Evolutionary conservation across 495 filamentous ascomycete genomes (phyloP), one percentile per base, ranked within the genome.

Genomic region (Polyplosphaeria fusca): DNA sequence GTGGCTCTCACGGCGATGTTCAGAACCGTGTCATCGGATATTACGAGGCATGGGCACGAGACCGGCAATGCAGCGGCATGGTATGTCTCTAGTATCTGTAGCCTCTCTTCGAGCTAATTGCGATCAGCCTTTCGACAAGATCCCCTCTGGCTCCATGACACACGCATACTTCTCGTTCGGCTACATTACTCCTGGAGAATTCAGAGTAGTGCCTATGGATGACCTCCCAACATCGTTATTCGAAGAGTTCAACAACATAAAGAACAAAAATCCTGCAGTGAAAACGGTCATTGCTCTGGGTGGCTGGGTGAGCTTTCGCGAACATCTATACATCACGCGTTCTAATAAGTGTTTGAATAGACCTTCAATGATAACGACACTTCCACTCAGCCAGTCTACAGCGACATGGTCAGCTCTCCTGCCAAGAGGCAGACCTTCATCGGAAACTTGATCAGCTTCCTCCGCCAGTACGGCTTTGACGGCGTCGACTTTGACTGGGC

Each of bases 401-500:
- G 5, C 4, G 26, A 42, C 20, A 4, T 57, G 27, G 46, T 52
- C 13, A 35, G 14, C 4, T 35, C 54, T 4, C 4, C 4, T 19
- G 57, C 13, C 0, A 73, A 70, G 5, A 69, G 74, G 11, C 55
- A 68, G 0, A 64, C 52, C 4, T 81, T 82, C 65, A 77, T 82
- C 46, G 38, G 46, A 14, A 74, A 68, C 0, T 52, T 80, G 0
- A 55, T 63, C 0, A 30, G 20, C 2, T 79, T 79, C 63, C 73
- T 82, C 73, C 30, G 63, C 0, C 60, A 60, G 9, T 80, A 78
- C 30, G 73, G 70, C 4, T 82, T 83, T 48, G 68, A 80, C 45
- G 83, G 82, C 1, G 66, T 82, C 2, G 81, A 85, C 55, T 41
- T 84, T 13, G 81, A 83, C 63, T 84, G 81, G 80, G n/a, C n/a